Percentiles rank a stretch among this genome's conserved stretches.
Evolutionary conservation across 2,329 filamentous ascomycete species (phyloP).

Genomic region (Dothistroma septosporum): DNA sequence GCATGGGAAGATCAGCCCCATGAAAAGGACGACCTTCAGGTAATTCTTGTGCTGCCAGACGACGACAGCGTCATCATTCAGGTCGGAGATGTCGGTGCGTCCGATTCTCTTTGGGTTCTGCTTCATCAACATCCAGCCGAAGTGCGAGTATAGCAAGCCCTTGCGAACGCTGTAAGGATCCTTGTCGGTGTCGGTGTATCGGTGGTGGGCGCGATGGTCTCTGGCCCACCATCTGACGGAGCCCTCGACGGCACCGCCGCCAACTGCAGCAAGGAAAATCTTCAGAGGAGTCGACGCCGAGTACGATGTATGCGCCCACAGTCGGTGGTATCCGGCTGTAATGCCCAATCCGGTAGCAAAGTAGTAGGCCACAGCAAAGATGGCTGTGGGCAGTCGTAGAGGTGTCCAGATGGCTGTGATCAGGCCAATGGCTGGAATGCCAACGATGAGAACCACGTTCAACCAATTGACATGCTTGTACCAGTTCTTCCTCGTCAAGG

Average conservation of each 20-base stretch:
- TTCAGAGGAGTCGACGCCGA: conserved; percentile 71
- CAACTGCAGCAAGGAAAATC: conserved; percentile 76
- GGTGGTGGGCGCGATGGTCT: conserved; percentile 81
- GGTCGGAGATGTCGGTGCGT: conserved; percentile 80
- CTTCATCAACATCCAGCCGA: conserved; percentile 92
- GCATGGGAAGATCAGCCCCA: conserved; percentile 72
- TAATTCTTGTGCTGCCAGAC: conserved; percentile 87
- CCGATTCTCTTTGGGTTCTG: conserved; percentile 87
- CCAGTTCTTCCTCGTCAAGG: conserved; percentile 79
- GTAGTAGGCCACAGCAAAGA: conserved; percentile 75
- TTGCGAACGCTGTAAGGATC: conserved; percentile 89
- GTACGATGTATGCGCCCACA: conserved; percentile 84
- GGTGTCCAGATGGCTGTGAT: conserved; percentile 75
- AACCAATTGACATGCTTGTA: conserved; percentile 93
- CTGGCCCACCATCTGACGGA: conserved; percentile 87
- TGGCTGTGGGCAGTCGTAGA: conserved; percentile 63
- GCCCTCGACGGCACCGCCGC: conserved; percentile 78
- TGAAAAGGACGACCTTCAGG: conserved; percentile 71
- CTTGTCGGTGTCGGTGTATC: conserved; percentile 89
- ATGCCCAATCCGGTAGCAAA: conserved; percentile 61
- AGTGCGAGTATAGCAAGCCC: conserved; percentile 75
- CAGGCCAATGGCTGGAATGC: conserved; percentile 70
- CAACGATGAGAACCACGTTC: conserved; percentile 75
- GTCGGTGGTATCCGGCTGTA: conserved; percentile 65
- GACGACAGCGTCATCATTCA: conserved; percentile 81